These are phyloP conservation scores for Vaccinium vitisidaea DNA, from an alignment of 148 eudicot species.

Conservation along the genomic window DNA sequence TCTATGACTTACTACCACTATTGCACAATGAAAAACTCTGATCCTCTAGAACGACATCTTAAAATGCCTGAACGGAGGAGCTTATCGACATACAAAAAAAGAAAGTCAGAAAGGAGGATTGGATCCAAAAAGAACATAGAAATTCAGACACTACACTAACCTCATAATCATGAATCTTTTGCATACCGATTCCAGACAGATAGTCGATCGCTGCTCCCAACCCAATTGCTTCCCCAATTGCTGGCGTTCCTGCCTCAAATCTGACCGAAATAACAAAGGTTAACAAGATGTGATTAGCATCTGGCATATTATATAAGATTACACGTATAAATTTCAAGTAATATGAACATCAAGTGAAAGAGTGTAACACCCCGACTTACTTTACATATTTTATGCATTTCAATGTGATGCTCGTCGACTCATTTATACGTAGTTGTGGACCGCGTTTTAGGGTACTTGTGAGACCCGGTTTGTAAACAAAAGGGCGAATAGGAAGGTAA, in stretches of 20 bases:
- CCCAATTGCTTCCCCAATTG: conserved; percentile 96
- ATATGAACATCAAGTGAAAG: background rate
- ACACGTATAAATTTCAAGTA: background rate
- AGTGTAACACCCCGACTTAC: too few relatives aligned
- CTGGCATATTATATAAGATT: background rate
- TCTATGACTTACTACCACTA: background rate
- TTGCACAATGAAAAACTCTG: background rate
- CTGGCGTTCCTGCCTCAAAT: conserved; percentile 99
- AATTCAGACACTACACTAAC: conserved; percentile 26
- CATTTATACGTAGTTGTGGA: too few relatives aligned
- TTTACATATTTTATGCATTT: too few relatives aligned
- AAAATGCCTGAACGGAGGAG: conserved; percentile 8
- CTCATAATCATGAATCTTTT: conserved; percentile 94
- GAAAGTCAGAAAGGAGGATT: background rate
- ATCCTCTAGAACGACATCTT: background rate
- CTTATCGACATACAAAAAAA: background rate
- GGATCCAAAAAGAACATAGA: background rate
- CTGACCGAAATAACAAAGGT: conserved; percentile 32
- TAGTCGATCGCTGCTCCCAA: conserved; percentile 97
- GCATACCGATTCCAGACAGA: conserved; percentile 92
- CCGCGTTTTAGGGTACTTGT: too few relatives aligned
- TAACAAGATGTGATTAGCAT: conserved; percentile 2
- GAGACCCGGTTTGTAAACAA: too few relatives aligned
- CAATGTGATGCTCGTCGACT: too few relatives aligned
- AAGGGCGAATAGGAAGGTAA: too few relatives aligned